phyloP scores from a whole-genome alignment of 345 rosid species.

The Bretschneidera sinensis region DNA sequence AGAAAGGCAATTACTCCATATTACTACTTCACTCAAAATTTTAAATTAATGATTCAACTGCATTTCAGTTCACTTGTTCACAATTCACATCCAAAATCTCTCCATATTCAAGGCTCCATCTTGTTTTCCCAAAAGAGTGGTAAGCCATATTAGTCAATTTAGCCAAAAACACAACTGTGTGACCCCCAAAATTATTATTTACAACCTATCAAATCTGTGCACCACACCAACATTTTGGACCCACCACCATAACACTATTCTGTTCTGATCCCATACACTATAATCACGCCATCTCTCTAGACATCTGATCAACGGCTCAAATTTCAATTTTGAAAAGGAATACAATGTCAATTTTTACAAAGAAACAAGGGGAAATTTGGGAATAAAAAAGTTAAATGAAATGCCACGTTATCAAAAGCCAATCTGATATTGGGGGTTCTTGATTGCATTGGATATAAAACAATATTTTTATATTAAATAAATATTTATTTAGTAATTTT shows the following conservation, averaged over 20 bases:
- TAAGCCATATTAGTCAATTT: not conserved
- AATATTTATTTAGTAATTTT: too few relatives aligned
- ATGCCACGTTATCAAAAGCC: slow-evolving; percentile 28
- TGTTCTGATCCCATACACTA: not conserved
- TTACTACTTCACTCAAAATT: not conserved
- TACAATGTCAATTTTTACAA: not conserved
- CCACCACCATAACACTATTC: not conserved
- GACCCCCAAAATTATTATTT: not conserved
- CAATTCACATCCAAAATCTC: slow-evolving; percentile 6
- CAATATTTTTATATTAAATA: too few relatives aligned
- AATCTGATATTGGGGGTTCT: slow-evolving; percentile 22
- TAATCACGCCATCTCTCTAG: not conserved
- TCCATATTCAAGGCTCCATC: slow-evolving; percentile 3
- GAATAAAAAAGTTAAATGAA: not conserved
- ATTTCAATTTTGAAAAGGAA: slow-evolving; percentile 19
- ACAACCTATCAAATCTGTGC: not conserved
- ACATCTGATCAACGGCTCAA: slow-evolving; percentile 28
- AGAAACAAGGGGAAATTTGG: slow-evolving; percentile 9
- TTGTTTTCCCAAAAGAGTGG: slow-evolving; percentile 7
- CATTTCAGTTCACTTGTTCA: slow-evolving; percentile 14
- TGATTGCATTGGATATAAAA: too few relatives aligned
- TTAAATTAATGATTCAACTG: slow-evolving; percentile 5
- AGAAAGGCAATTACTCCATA: too few relatives aligned
- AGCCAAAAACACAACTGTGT: slow-evolving; percentile 3
- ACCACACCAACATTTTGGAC: slow-evolving; percentile 18